These are phyloP conservation scores for Volutella citrinella DNA, from an alignment of 2,329 filamentous ascomycete species.

Conservation along the genomic window DNA sequence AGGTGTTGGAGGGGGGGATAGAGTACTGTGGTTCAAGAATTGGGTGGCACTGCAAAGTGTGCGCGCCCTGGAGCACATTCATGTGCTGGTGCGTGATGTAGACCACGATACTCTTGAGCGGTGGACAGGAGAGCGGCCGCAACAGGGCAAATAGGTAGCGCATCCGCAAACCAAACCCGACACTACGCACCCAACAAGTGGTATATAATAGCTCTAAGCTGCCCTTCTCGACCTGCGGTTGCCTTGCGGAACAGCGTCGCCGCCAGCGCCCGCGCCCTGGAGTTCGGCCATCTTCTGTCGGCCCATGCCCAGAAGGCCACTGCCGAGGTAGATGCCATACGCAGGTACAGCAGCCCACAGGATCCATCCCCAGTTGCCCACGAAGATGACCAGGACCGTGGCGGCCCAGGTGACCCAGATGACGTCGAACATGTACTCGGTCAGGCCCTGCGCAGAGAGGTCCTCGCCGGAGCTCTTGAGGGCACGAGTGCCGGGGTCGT, in stretches of 20 bases:
- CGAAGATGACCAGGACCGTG: slow-evolving; percentile 65
- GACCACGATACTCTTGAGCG: slow-evolving; percentile 48
- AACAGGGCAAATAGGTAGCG: slow-evolving; percentile 29
- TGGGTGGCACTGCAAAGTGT: slow-evolving; percentile 88
- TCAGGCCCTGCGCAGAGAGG: slow-evolving; percentile 80
- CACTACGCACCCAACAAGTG: slow-evolving; percentile 8
- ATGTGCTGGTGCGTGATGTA: slow-evolving; percentile 64
- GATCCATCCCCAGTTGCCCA: slow-evolving; percentile 74
- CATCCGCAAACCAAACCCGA: too few relatives aligned
- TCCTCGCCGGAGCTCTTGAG: slow-evolving; percentile 82
- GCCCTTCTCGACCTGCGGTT: slow-evolving; percentile 56
- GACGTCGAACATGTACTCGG: slow-evolving; percentile 97
- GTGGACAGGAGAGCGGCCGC: slow-evolving; percentile 50
- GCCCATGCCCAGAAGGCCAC: slow-evolving; percentile 51
- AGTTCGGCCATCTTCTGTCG: slow-evolving; percentile 51
- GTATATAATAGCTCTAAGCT: slow-evolving; percentile 34
- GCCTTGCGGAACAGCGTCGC: slow-evolving; percentile 34
- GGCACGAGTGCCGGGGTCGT: slow-evolving; percentile 60
- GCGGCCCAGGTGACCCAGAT: slow-evolving; percentile 91
- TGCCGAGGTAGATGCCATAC: slow-evolving; percentile 54
- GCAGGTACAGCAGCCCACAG: slow-evolving; percentile 54
- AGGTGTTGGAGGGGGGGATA: slow-evolving; percentile 44
- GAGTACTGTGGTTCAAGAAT: slow-evolving; percentile 88
- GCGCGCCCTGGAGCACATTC: slow-evolving; percentile 83
- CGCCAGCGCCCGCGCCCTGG: slow-evolving; percentile 31